Base-by-base conservation (phyloP, 139 green algal genomes). In the Closterium sp. region DNA sequence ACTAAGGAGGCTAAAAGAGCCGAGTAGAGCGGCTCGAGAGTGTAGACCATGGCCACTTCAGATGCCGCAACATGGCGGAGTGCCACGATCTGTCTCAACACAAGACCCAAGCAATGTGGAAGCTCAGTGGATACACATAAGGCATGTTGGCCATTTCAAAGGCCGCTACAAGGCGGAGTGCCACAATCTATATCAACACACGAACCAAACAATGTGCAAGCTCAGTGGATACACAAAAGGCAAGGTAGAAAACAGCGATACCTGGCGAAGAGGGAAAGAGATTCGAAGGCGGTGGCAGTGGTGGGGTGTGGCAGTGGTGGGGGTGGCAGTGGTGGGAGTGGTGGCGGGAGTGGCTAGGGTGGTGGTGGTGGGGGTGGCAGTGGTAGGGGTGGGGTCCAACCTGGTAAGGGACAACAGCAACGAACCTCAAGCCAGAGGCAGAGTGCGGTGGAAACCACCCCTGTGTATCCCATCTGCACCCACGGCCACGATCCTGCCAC, bases 371-470 rank as follows among this genome's bases (percentile, higher is more conserved):
- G 34, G 6, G 1, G 34, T 42, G 34, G 34, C 9, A 6, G 34
- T 42, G 34, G 34, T 42, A 6, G 34, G 38, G 38, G 5, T 50
- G 38, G 4, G 7, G 38, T 50, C 38, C 5, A 50, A 50, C 38
- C 38, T 50, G 38, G 11, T 7, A 9, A 50, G 38, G 38, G 38
- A 9, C 6, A 50, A 13, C 38, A 50, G 38, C 38, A 50, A 50
- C 38, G 7, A 79, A 92, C 90, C 89, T 96, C 95, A 29, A 95
- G 89, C 38, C 89, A 96, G 9, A 96, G 92, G 17, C 88, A 94
- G 24, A 95, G 90, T 0, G 95, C 94, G 6, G 96, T 97, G 34
- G 95, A 95, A 29, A 94, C 62, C 9, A 96, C 28, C 79, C 95
- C 96, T 84, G 95, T 96, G 93, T 95, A 97, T 0, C 92, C 9